phyloP scores from a whole-genome alignment of 805 yeast genomes.

The Saccharomycopsis selenospora region DNA sequence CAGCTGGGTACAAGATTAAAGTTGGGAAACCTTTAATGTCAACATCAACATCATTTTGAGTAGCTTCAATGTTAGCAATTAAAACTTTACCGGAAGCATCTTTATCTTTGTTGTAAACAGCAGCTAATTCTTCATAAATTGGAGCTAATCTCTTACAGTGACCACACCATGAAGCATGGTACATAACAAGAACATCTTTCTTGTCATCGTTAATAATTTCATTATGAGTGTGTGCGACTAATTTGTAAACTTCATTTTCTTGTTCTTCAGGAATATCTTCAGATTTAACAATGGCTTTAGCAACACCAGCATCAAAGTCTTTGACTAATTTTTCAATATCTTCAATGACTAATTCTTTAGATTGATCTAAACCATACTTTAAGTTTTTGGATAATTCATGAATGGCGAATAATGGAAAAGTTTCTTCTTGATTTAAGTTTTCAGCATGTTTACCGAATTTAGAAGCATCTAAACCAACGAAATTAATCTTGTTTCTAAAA shows the following conservation, averaged over 20 bases:
- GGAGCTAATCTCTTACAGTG: conserved; percentile 93
- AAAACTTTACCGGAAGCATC: conserved; percentile 48
- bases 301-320: conserved; percentile 54
- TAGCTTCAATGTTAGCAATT: conserved; percentile 85
- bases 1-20: conserved; percentile 83
- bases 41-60: conserved; percentile 80
- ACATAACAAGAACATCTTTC: conserved; percentile 78
- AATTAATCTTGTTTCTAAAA: conserved; percentile 72
- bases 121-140: conserved; percentile 79
- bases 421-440: conserved; percentile 73
- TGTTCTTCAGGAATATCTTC: conserved; percentile 82
- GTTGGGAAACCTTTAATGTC: conserved; percentile 91
- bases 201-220: conserved; percentile 47
- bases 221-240: conserved; percentile 82
- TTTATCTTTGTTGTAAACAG: conserved; percentile 46
- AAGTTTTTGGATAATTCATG: conserved; percentile 62
- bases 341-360: conserved; percentile 39
- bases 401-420: conserved; percentile 85
- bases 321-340: conserved; percentile 57
- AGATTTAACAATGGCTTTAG: conserved; percentile 70
- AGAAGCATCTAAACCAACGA: conserved; percentile 82
- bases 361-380: conserved; percentile 75
- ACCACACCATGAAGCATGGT: conserved; percentile 98
- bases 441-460: conserved; percentile 81
- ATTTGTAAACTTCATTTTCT: conserved; percentile 61